Conservation (phyloP, 2,329 filamentous ascomycete species). For the Hypoxylon sp. region DNA sequence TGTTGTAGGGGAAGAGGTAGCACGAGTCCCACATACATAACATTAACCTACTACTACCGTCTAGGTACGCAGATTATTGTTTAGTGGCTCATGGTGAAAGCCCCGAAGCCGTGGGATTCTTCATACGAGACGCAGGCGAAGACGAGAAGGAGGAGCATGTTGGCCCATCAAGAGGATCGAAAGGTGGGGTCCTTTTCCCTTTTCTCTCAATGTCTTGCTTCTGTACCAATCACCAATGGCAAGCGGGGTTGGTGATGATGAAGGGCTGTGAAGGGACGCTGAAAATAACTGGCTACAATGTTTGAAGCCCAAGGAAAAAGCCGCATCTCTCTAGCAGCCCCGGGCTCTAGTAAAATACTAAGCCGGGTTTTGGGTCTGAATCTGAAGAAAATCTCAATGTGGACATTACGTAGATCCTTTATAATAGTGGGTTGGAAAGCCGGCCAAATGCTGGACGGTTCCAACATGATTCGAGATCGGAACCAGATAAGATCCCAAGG, state of each 20-base stretch:
- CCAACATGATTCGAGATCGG: slow-evolving; percentile 43
- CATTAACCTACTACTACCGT: slow-evolving; percentile 16
- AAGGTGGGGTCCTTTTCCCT: slow-evolving; percentile 38
- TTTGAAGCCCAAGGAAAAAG: slow-evolving; percentile 35
- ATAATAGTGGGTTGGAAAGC: slow-evolving; percentile 33
- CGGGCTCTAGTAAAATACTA: slow-evolving; percentile 19
- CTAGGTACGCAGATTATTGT: neutral
- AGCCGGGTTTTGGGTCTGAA: slow-evolving; percentile 28
- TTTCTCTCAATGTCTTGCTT: slow-evolving; percentile 37
- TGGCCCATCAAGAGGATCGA: slow-evolving; percentile 42
- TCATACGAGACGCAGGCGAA: slow-evolving; percentile 30
- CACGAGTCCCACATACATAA: slow-evolving; percentile 20
- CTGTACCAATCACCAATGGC: slow-evolving; percentile 38
- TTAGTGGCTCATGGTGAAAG: slow-evolving; percentile 36
- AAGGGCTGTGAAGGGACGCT: slow-evolving; percentile 34
- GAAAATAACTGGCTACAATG: slow-evolving; percentile 28
- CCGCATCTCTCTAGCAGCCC: slow-evolving; percentile 29
- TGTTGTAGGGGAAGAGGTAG: slow-evolving; percentile 13
- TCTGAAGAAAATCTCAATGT: slow-evolving; percentile 33
- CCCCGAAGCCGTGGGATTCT: slow-evolving; percentile 32
- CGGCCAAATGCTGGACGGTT: slow-evolving; percentile 32
- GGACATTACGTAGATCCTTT: slow-evolving; percentile 43
- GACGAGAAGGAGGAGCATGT: slow-evolving; percentile 36
- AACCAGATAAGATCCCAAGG: slow-evolving; percentile 42
- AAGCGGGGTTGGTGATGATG: slow-evolving; percentile 36